A percentile compares a stretch with the other conserved stretches of the same genome.
Conservation (phyloP, 345 rosid genomes). For the Citrus sinensis region DVS_A1.0 CM039164.1:25353501-25354000, state of each 20-base stretch:
- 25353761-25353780: constrained; percentile 55
- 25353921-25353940: constrained; percentile 16
- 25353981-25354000: constrained; percentile 73
- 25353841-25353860: constrained; percentile 70
- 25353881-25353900: not conserved
- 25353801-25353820: constrained; percentile 87
- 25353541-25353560: not conserved
- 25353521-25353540: no score
- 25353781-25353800: constrained; percentile 93
- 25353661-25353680: not conserved
- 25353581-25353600: not conserved
- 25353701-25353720: no score
- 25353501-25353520: not conserved
- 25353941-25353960: constrained; percentile 60
- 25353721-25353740: not conserved
- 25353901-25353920: not conserved
- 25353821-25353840: constrained; percentile 93
- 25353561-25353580: not conserved
- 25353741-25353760: not conserved
- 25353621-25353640: not conserved
- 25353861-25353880: not conserved
- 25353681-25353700: not conserved
- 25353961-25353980: constrained; percentile 88
- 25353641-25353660: not conserved
- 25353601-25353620: not conserved